Evolutionary conservation across 164 flowering plant genomes (phyloP).

Genomic region (Liquidambar formosana): DNA sequence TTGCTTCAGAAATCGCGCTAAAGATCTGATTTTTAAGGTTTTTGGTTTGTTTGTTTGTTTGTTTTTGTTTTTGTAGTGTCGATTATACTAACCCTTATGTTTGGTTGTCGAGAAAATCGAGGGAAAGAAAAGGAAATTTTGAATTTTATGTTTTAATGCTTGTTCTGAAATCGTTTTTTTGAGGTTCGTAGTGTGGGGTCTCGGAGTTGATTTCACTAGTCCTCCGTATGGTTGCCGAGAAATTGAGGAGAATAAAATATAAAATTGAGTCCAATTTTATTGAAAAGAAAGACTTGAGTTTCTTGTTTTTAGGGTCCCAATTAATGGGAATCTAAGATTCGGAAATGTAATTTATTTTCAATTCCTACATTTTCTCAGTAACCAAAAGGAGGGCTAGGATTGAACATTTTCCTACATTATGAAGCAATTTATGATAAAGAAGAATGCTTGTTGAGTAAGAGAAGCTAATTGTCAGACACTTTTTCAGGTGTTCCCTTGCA

Average conservation of each 20-base stretch:
- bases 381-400: background rate
- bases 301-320: background rate
- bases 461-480: slow-evolving; percentile 9
- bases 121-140: background rate
- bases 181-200: background rate
- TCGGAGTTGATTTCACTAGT: no score
- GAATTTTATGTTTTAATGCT: background rate
- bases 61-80: no score
- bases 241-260: no score
- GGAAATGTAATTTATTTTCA: background rate
- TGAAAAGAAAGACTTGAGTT: background rate
- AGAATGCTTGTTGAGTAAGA: slow-evolving; percentile 7
- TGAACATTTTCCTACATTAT: background rate
- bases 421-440: background rate
- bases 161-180: background rate
- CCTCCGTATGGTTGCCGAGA: slow-evolving; percentile 2
- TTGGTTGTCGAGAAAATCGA: background rate
- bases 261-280: no score
- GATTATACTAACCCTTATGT: background rate
- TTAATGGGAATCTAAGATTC: no score
- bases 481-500: background rate
- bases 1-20: background rate
- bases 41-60: background rate
- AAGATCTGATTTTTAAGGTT: slow-evolving; percentile 2
- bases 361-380: background rate